A percentile compares a stretch with the other conserved stretches of the same genome.
Conservation (phyloP, 345 rosid genomes). For the Pistacia integerrima region DNA sequence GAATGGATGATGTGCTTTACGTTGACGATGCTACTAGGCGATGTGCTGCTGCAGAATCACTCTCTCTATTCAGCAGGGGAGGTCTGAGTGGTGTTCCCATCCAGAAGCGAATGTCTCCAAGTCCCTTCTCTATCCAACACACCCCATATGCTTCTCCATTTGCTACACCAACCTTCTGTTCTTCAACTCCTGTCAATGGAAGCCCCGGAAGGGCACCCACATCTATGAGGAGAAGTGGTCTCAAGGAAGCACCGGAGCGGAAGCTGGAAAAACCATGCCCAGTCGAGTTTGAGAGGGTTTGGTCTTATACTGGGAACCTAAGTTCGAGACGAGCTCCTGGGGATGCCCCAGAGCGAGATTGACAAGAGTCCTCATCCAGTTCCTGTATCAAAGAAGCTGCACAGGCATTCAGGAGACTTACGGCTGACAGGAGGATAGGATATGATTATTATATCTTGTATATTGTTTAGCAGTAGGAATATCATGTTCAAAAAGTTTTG, state of each 20-base stretch:
- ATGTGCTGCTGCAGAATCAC: conserved; percentile 60
- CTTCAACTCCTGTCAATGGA: conserved; percentile 52
- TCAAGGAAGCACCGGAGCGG: conserved; percentile 43
- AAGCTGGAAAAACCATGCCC: conserved; percentile 36
- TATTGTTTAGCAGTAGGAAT: conserved; percentile 37
- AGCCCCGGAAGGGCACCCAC: conserved; percentile 61
- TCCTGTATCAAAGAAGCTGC: conserved; percentile 9
- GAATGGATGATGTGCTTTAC: conserved; percentile 91
- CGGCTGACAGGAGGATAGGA: conserved; percentile 7
- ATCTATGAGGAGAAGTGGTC: conserved; percentile 37
- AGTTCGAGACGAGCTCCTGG: conserved; percentile 66
- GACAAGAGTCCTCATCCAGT: conserved; percentile 24
- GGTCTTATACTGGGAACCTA: conserved; percentile 78
- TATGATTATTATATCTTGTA: conserved; percentile 32
- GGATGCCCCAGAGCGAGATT: conserved; percentile 88
- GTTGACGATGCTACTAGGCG: conserved; percentile 75
- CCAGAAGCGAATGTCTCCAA: conserved; percentile 74
- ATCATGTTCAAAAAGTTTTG: conserved; percentile 32
- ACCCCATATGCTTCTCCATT: conserved; percentile 73
- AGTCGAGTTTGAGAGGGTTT: conserved; percentile 60
- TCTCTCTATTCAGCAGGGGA: conserved; percentile 63
- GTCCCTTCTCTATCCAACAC: conserved; percentile 67
- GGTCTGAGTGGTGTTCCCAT: conserved; percentile 60
- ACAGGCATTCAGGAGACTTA: not conserved
- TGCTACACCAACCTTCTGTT: conserved; percentile 64